Percentiles rank a stretch among this genome's conserved stretches.
Conservation (phyloP, 441 rosid species). For the Metrosideros polymorpha region DNA sequence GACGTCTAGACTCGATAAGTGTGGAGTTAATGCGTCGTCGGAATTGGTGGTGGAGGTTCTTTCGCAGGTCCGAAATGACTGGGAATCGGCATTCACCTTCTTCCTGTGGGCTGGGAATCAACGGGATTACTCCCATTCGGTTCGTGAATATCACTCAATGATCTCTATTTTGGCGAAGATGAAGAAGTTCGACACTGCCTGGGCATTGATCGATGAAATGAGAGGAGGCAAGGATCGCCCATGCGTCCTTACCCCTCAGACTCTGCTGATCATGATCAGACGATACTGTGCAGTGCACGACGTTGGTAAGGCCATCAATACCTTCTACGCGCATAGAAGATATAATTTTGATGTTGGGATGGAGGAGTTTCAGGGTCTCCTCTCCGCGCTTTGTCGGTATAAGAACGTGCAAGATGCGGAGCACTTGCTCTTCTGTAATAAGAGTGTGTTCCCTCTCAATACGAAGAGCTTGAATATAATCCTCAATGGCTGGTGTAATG, state of each 20-base stretch:
- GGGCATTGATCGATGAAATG: slow-evolving; percentile 91
- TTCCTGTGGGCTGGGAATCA: slow-evolving; percentile 78
- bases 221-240: slow-evolving; percentile 35
- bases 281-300: slow-evolving; percentile 83
- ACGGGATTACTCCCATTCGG: slow-evolving; percentile 39
- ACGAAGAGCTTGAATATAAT: slow-evolving; percentile 81
- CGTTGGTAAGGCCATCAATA: slow-evolving; percentile 77
- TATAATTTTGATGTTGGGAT: slow-evolving; percentile 55
- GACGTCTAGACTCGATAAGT: slow-evolving; percentile 48
- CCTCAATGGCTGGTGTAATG: slow-evolving; percentile 89
- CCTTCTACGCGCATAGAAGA: slow-evolving; percentile 63
- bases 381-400: slow-evolving; percentile 86
- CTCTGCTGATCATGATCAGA: slow-evolving; percentile 84
- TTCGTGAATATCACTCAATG: slow-evolving; percentile 70
- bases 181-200: slow-evolving; percentile 92
- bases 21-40: slow-evolving; percentile 36
- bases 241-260: slow-evolving; percentile 66
- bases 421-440: slow-evolving; percentile 77
- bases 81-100: slow-evolving; percentile 86
- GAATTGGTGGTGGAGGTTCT: slow-evolving; percentile 66
- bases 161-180: slow-evolving; percentile 76
- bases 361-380: slow-evolving; percentile 80
- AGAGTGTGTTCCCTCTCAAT: slow-evolving; percentile 48
- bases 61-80: slow-evolving; percentile 61
- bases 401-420: slow-evolving; percentile 95